Evolutionary conservation across 78 protist species (phyloP).

Genomic region (Acrasis kona): DNA sequence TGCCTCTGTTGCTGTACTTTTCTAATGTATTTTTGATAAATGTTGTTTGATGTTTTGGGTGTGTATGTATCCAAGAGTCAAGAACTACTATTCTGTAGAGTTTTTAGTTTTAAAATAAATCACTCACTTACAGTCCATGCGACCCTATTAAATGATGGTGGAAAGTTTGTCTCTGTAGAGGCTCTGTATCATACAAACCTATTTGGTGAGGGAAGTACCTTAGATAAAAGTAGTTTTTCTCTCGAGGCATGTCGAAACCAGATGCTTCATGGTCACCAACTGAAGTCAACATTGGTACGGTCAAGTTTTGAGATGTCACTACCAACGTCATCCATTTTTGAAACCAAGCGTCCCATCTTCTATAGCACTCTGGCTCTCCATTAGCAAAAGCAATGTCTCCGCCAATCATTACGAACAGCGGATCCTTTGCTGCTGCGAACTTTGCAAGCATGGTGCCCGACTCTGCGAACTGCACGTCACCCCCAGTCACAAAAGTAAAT

Average conservation of each 20-base stretch:
- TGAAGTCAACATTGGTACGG: background rate
- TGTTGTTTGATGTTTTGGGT: background rate
- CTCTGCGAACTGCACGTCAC: background rate
- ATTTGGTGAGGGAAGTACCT: background rate
- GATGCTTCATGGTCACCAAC: background rate
- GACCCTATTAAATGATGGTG: too few relatives aligned
- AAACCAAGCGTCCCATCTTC: background rate
- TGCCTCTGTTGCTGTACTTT: too few relatives aligned
- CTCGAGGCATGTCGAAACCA: background rate
- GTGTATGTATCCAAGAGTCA: background rate
- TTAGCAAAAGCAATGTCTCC: constrained; percentile 1
- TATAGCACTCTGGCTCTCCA: background rate
- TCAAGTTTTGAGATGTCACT: background rate
- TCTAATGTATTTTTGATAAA: background rate
- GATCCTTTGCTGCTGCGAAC: background rate
- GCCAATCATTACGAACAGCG: background rate
- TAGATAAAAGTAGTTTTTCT: background rate
- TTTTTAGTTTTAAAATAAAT: too few relatives aligned
- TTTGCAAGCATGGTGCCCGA: background rate
- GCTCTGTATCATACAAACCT: too few relatives aligned
- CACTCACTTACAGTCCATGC: too few relatives aligned
- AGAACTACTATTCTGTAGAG: too few relatives aligned
- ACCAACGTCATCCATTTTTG: background rate
- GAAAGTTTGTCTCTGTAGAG: too few relatives aligned
- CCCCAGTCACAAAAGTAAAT: background rate